Conservation (phyloP, 371 early-diverging fungal species). For the Rhizopus delemar region DNA sequence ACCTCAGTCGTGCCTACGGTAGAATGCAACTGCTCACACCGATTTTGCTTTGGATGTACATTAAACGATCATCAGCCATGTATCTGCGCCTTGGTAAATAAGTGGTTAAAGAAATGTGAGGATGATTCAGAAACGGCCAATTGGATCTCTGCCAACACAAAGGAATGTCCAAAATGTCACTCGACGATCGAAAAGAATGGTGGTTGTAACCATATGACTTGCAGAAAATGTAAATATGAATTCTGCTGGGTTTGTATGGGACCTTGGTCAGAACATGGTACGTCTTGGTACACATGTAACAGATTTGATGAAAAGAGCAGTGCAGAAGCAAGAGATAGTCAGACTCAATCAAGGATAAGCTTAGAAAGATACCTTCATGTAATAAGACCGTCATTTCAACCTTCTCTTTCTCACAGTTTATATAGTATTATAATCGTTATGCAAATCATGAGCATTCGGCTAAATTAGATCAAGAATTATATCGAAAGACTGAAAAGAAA, state of each 20-base stretch:
- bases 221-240: conserved; percentile 83
- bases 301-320: conserved; percentile 86
- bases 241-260: conserved; percentile 88
- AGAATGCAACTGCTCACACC: conserved; percentile 73
- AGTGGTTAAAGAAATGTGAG: conserved; percentile 93
- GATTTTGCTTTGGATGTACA: conserved; percentile 94
- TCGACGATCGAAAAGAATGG: conserved; percentile 98
- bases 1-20: conserved; percentile 84
- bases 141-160: conserved; percentile 96
- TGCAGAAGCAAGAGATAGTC: conserved; percentile 77
- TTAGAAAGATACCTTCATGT: conserved; percentile 95
- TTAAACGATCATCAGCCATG: conserved; percentile 89
- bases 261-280: conserved; percentile 94
- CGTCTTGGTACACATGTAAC: conserved; percentile 89
- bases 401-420: not conserved
- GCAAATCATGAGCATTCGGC: conserved; percentile 96
- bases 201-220: conserved; percentile 94
- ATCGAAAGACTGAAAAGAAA: conserved; percentile 85
- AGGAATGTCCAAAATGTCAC: conserved; percentile 93
- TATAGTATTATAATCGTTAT: conserved; percentile 91
- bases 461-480: conserved; percentile 84
- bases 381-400: conserved; percentile 13
- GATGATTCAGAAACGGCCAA: conserved; percentile 98
- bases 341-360: conserved; percentile 81
- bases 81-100: conserved; percentile 81